Conservation (phyloP, 2,329 filamentous ascomycete species). For the Penicillium sp. region DNA sequence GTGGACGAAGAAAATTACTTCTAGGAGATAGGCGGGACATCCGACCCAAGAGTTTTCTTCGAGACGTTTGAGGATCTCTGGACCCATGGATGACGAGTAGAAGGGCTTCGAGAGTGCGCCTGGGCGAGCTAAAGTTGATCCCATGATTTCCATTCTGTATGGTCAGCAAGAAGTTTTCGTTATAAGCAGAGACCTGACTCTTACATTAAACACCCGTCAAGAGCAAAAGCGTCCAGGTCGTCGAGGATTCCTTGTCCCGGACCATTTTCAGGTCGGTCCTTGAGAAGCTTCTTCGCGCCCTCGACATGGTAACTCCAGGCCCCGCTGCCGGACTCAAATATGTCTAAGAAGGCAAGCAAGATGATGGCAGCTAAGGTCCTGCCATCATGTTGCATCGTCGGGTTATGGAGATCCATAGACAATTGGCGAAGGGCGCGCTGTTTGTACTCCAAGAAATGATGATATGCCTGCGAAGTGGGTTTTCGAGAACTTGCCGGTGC, state of each 20-base stretch:
- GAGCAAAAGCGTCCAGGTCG: constrained; percentile 38
- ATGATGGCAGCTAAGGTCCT: constrained; percentile 49
- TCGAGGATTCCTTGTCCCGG: constrained; percentile 29
- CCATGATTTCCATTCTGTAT: constrained; percentile 43
- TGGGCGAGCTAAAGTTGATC: constrained; percentile 42
- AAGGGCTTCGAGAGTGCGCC: constrained; percentile 42
- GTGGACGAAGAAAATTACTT: constrained; percentile 44
- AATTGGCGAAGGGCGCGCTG: constrained; percentile 49
- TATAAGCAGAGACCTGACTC: constrained; percentile 5
- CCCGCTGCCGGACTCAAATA: constrained; percentile 52
- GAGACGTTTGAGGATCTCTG: constrained; percentile 39
- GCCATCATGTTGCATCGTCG: constrained; percentile 40
- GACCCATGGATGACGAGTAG: constrained; percentile 39
- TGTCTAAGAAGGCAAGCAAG: constrained; percentile 51
- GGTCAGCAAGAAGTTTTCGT: constrained; percentile 1
- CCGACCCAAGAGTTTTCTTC: constrained; percentile 44
- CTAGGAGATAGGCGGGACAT: constrained; percentile 43
- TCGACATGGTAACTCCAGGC: constrained; percentile 55
- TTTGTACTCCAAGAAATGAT: constrained; percentile 49
- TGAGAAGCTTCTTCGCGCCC: constrained; percentile 51
- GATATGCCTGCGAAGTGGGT: constrained; percentile 39
- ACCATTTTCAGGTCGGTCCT: constrained; percentile 31
- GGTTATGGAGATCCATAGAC: constrained; percentile 33
- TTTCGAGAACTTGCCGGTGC: constrained; percentile 33
- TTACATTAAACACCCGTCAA: constrained; percentile 41